Base-by-base conservation (phyloP, 1,139 yeast species). In the Sporopachydermia cereana region DNA sequence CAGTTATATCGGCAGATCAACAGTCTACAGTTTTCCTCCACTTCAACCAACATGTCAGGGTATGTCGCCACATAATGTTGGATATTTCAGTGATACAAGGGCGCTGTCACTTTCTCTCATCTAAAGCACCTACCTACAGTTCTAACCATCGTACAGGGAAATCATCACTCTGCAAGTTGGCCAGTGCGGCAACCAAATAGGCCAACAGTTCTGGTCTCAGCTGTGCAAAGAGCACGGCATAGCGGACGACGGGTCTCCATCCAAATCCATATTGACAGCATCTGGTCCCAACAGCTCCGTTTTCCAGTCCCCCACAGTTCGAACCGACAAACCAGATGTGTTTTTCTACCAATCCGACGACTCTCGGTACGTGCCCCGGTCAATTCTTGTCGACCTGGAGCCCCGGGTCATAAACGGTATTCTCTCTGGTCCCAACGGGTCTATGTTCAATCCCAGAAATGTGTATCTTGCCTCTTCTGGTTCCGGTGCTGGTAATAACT, bases 161-260 rank as follows among this genome's bases (percentile, higher is more conserved):
- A 73, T 79, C 31, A 71, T 79, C 46, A 77, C 88, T 1, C 61
- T 80, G 20, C 85, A 79, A 52, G 76, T 68, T 46, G 88, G 96
- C 25, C 98, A 91, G 64, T 93, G 98, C 65, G 98, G 98, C 45
- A 91, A 91, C 62, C 98, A 91, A 60, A 82, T 91, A 1, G 97
- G 97, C 20, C 76, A 84, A 46, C 84, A 84, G 59, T 91, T 89
- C 60, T 91, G 98, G 98, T 74, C 79, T 44, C 96, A 88, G 62
- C 64, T 91, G 47, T 85, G 95, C 43, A 63, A 69, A 36, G 98
- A 91, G 56, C 98, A 91, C 58, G 96, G 95, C 0, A 81, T 91
- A 36, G 69, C 68, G 7, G 65, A 74, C 0, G 95, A 88, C 60
- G 98, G 98, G 2, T 68, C 76, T 44, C 47, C 50, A 43, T 3